These are phyloP conservation scores for Cryphonectria nitschkei DNA, from an alignment of 2,329 filamentous ascomycete genomes.

Conservation along the genomic window DNA sequence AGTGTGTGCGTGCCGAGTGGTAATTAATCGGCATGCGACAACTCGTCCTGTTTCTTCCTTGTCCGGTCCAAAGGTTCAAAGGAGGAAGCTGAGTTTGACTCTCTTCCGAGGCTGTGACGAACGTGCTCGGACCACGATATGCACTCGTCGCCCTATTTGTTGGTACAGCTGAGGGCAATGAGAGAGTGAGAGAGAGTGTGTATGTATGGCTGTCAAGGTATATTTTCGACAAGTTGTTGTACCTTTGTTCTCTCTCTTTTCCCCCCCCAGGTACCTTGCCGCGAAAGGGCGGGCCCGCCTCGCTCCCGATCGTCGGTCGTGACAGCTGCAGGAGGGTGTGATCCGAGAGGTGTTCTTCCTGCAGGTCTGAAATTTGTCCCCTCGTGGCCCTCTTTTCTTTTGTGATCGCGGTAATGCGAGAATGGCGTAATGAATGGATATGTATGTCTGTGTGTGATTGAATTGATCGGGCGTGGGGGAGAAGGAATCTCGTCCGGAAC, in stretches of 20 bases:
- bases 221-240: not conserved
- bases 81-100: not conserved
- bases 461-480: not conserved
- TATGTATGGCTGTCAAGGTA: not conserved
- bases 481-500: not conserved
- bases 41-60: not conserved
- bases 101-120: not conserved
- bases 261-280: not conserved
- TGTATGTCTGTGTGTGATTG: not conserved
- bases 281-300: not conserved
- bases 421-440: not conserved
- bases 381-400: not conserved
- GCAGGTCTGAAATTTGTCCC: not conserved
- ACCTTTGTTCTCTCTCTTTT: not conserved
- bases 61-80: not conserved
- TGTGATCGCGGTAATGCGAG: not conserved
- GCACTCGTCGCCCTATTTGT: not conserved
- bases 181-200: not conserved
- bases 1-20: not conserved
- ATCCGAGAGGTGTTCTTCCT: not conserved
- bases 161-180: not conserved
- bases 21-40: constrained; percentile 2
- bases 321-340: constrained; percentile 12
- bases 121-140: not conserved
- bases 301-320: constrained; percentile 12